Evolutionary conservation across 163 green algal species (phyloP), one percentile per base, ranked within the genome.

Genomic region (Trebouxia gelatinosa): DNA sequence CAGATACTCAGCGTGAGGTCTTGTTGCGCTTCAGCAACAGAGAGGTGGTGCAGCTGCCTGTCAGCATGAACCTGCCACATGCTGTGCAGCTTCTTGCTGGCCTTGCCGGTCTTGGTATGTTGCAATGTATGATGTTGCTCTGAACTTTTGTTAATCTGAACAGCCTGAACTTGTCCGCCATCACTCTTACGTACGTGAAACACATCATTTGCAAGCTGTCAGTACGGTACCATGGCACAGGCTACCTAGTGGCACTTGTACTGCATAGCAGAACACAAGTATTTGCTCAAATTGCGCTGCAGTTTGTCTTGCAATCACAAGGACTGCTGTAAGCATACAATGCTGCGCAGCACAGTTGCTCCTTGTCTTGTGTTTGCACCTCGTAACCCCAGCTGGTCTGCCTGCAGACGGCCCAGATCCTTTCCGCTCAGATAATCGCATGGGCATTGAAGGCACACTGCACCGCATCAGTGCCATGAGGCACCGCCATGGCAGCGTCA

Each of bases 361-460:
- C n/a, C n/a, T n/a, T n/a, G n/a, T n/a, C n/a, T n/a, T n/a, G n/a
- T n/a, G n/a, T n/a, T n/a, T n/a, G n/a, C n/a, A n/a, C n/a, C n/a
- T n/a, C n/a, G n/a, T n/a, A n/a, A n/a, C n/a, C n/a, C n/a, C n/a
- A n/a, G n/a, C n/a, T n/a, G n/a, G 61, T n/a, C 6, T 70, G 61
- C 23, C 3, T 58, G 66, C 38, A 74, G 66, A 29, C 35, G 19
- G 6, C 11, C 5, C 66, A 26, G 39, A 35, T 31, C 51, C 76
- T 2, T 84, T 84, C 37, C 70, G 72, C 48, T 16, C n/a, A 0
- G 71, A 80, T 39, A 83, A 83, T 65, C 31, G 71, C 0, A 57
- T 59, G 50, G 79, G 81, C 51, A 72, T 85, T 54, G 50, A 13
- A 3, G 58, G 62, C 40, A 80, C 61, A 16, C 38, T 80, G 75